A percentile compares a stretch with the other conserved stretches of the same genome.
phyloP scores from a whole-genome alignment of 192 early-diverging fungal species.

The Globomyces pollinis-pini region DNA sequence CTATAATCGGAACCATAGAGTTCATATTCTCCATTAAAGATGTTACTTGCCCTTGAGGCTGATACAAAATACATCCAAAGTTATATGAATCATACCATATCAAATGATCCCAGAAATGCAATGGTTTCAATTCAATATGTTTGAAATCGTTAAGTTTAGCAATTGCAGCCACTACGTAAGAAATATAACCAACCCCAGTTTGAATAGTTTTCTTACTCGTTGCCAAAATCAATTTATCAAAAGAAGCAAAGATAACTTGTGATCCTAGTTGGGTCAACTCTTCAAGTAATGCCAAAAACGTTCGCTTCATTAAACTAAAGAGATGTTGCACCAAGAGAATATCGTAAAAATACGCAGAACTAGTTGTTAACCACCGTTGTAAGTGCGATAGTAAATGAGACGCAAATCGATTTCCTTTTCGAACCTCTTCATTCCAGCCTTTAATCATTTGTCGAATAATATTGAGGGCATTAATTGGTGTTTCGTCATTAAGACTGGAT shows the following conservation, averaged over 20 bases:
- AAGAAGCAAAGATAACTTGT: conserved; percentile 66
- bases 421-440: conserved; percentile 67
- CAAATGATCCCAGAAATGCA: conserved; percentile 69
- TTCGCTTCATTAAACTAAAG: conserved; percentile 82
- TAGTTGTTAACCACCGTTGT: conserved; percentile 80
- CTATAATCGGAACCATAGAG: conserved; percentile 21
- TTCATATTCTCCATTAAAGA: conserved; percentile 14
- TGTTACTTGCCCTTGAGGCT: too few relatives aligned
- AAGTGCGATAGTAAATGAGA: conserved; percentile 65
- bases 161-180: conserved; percentile 65
- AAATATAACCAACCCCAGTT: conserved; percentile 64
- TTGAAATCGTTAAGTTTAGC: conserved; percentile 67
- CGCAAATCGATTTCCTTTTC: conserved; percentile 48
- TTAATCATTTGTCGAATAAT: conserved; percentile 72
- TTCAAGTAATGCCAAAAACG: conserved; percentile 73
- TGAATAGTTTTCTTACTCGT: conserved; percentile 70
- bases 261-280: conserved; percentile 75
- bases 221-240: conserved; percentile 72
- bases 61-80: conserved; percentile 57
- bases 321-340: conserved; percentile 71
- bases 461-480: conserved; percentile 46
- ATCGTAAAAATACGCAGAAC: conserved; percentile 69
- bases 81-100: conserved; percentile 92
- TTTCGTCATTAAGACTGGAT: conserved; percentile 22
- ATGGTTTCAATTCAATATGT: conserved; percentile 58